Conservation (phyloP, 1,139 yeast species). For the Candida sojae region DNA sequence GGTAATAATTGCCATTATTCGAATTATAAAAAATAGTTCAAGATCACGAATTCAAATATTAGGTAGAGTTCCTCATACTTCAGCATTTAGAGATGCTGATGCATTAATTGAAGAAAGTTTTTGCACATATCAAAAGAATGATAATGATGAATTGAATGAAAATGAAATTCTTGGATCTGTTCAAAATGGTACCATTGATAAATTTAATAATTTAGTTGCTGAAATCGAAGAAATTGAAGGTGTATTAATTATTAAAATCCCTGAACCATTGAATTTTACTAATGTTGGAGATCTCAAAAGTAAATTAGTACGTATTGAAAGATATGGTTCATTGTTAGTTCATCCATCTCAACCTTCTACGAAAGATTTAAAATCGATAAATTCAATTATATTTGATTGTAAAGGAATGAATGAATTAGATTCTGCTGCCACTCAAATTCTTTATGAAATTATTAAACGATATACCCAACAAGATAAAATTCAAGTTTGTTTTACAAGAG, state of each 20-base stretch:
- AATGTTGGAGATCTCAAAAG: constrained; percentile 82
- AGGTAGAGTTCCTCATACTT: constrained; percentile 34
- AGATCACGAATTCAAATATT: constrained; percentile 33
- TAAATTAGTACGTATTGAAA: constrained; percentile 73
- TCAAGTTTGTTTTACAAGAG: constrained; percentile 27
- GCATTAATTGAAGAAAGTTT: constrained; percentile 37
- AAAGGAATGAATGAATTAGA: constrained; percentile 36
- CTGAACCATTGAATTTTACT: constrained; percentile 91
- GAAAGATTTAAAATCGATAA: constrained; percentile 23
- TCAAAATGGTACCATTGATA: constrained; percentile 5
- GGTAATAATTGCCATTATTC: constrained; percentile 26
- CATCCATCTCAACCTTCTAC: constrained; percentile 60
- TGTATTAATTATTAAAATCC: constrained; percentile 79
- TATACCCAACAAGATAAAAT: constrained; percentile 23
- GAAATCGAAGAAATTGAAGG: constrained; percentile 67
- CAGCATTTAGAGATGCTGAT: constrained; percentile 36
- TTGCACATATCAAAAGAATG: constrained; percentile 13
- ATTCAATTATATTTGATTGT: constrained; percentile 31
- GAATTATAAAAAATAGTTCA: constrained; percentile 31
- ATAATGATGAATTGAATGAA: constrained; percentile 4
- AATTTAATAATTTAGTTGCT: constrained; percentile 22
- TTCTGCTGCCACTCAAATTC: constrained; percentile 33
- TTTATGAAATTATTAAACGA: constrained; percentile 27
- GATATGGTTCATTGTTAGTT: constrained; percentile 77
- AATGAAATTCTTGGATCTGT: background rate